Evolutionary conservation across 2,329 filamentous ascomycete genomes (phyloP), one percentile per base, ranked within the genome.

Genomic region (Cladophialophora yegresii): DNA sequence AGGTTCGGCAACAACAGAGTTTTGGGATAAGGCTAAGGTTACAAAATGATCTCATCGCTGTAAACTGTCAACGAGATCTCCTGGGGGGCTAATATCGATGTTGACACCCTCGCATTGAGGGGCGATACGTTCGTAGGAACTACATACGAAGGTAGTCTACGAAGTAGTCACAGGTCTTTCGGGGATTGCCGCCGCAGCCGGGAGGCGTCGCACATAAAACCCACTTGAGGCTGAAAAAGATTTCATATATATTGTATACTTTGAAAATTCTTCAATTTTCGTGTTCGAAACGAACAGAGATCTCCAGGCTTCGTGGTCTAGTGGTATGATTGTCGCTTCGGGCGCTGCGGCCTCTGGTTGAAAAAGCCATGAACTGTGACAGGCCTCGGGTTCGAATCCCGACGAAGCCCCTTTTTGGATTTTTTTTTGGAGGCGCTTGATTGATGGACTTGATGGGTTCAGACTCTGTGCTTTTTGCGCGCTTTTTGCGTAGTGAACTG

Each of bases 311-410:
- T 30, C 22, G 22, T 30, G 55, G 57, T 59, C 57, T 59, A 59
- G 62, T 75, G 71, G 74, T 76, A 76, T 76, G 74, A 76, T 76
- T 75, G 74, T 74, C 71, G 74, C 74, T 76, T 76, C 74, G 74
- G 74, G 74, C 69, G 60, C 40, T 40, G 28, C 51, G 33, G 65
- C 72, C 71, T 71, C 63, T 71, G 69, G 63, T 66, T 67, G 59
- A 58, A 67, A 70, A 69, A 71, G 68, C 67, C 61, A 62, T 60
- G 62, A 68, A 70, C 63, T 76, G 74, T 76, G 74, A 74, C 74
- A 76, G 74, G 74, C 67, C 73, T 69, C 73, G 73, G 74, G 73
- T 75, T 76, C 74, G 72, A 76, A 74, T 75, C 74, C 74, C 73
- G 74, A 71, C 72, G 72, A 68, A 72, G 73, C 72, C 71, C 72